Base-by-base conservation (phyloP, 202 grass and related monocot species). In the Schoenoplectus tabernaemontani region DNA sequence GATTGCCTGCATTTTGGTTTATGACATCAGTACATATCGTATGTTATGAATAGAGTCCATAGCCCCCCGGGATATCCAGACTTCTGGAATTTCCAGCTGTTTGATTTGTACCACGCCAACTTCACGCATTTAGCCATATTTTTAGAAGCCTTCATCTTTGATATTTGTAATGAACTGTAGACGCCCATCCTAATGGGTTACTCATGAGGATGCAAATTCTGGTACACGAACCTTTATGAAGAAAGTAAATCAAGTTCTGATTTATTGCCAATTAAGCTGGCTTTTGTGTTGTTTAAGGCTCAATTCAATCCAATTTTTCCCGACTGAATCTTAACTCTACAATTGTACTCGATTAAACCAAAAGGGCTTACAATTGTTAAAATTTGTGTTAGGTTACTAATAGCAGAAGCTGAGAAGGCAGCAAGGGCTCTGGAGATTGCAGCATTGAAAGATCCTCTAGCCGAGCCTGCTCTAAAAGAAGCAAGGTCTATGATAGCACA, bases 331-430 rank as follows among this genome's bases (percentile, higher is more conserved):
- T 54, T 2, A 26, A 61, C 59, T 30, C 59, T 61, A 26, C 36
- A n/a, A n/a, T n/a, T n/a, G n/a, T n/a, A n/a, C n/a, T n/a, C n/a
- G 4, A n/a, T 15, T 59, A 59, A 59, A 59, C 56, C 56, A 59
- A 26, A 59, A n/a, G n/a, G n/a, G n/a, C n/a, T n/a, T n/a, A n/a
- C n/a, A n/a, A n/a, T n/a, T n/a, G n/a, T n/a, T n/a, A n/a, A n/a
- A n/a, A n/a, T 61, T 79, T 15, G 32, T 79, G 76, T 86, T 72
- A 97, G 93, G 86, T 85, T 90, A 79, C 75, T 90, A 34, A 97
- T 97, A 82, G 82, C 74, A 36, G 91, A 97, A 90, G 91, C 91
- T 19, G 89, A 93, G 33, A 97, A 91, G 81, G 93, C 91, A 50
- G 82, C 85, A 63, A 73, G 85, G 71, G 76, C 89, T 83, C 84